Base-by-base conservation (phyloP, 768 basidiomycete species). In the Podaxis carcinomalis region DNA sequence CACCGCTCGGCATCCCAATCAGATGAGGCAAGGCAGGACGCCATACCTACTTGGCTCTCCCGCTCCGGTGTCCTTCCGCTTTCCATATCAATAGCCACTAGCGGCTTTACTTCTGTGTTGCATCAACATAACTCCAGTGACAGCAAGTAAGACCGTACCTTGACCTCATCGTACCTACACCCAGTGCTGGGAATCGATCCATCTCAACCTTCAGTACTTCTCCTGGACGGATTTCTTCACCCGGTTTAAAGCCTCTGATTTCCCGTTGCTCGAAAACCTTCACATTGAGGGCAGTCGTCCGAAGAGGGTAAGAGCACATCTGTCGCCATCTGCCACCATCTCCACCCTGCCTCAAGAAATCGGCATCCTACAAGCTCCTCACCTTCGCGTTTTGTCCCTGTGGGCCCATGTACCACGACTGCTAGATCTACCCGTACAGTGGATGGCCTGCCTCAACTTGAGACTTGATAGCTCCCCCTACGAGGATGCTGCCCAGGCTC, bases 31-130 rank as follows among this genome's bases (percentile, higher is more conserved):
- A 53, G 28, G 51, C 23, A 21, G 28, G n/a, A 53, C 4, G 59
- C 51, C 27, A 53, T 60, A 19, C 46, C 51, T 23, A 23, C 59
- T 3, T 60, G 59, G 59, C 51, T 60, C 28, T 44, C 39, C 32
- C 51, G 51, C 16, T 60, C 59, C 7, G 59, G 59, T 1, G 28
- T 47, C 28, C 59, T 60, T 14, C 59, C 59, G 1, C 42, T 60
- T 10, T 60, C 51, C 10, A 60, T 53, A 4, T 60, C 59, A 1
- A 42, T 60, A 7, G 37, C 23, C 27, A 35, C 32, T 25, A 14
- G 14, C 7, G 39, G 56, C 46, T 0, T 23, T 27, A 4, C 11
- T 2, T 6, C n/a, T 37, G 11, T 28, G 16, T 19, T 5, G 10
- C 16, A 9, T 6, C 51, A 5, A 13, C 0, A 23, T 25, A 2